Conservation (phyloP, 1,284 basidiomycete genomes). For the Cutaneotrichosporon dermatis region DNA sequence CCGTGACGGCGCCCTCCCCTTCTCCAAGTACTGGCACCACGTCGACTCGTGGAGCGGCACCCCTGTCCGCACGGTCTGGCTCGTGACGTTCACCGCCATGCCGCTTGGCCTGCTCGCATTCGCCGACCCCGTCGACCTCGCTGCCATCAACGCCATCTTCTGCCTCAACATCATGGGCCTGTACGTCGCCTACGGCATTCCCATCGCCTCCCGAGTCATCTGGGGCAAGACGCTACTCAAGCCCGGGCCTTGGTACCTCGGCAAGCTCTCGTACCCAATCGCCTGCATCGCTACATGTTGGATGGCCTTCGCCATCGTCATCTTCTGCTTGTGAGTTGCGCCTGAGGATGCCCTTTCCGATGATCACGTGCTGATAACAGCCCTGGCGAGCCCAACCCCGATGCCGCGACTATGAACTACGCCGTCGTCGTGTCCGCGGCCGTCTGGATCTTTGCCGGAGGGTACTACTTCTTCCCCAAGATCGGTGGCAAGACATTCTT, state of each 20-base stretch:
- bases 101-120: conserved; percentile 38
- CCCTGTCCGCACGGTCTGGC: conserved; percentile 42
- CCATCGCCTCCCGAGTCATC: conserved; percentile 35
- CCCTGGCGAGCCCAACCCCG: conserved; percentile 33
- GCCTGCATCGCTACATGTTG: conserved; percentile 32
- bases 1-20: conserved; percentile 66
- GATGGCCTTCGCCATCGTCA: conserved; percentile 41
- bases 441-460: conserved; percentile 36
- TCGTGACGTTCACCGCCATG: conserved; percentile 30
- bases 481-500: conserved; percentile 44
- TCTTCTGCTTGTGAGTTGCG: conserved; percentile 40
- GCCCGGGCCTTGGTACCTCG: conserved; percentile 40
- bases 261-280: conserved; percentile 27
- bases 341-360: background rate
- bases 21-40: conserved; percentile 57
- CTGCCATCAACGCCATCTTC: conserved; percentile 44
- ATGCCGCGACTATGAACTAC: conserved; percentile 37
- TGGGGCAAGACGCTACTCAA: conserved; percentile 26
- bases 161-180: conserved; percentile 35
- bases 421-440: conserved; percentile 33
- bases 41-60: conserved; percentile 30
- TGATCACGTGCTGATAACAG: conserved; percentile 11
- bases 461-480: conserved; percentile 34
- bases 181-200: conserved; percentile 36
- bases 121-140: conserved; percentile 32